Evolutionary conservation across 768 basidiomycete genomes (phyloP).

Genomic region (Pulveroboletus sp.): DNA sequence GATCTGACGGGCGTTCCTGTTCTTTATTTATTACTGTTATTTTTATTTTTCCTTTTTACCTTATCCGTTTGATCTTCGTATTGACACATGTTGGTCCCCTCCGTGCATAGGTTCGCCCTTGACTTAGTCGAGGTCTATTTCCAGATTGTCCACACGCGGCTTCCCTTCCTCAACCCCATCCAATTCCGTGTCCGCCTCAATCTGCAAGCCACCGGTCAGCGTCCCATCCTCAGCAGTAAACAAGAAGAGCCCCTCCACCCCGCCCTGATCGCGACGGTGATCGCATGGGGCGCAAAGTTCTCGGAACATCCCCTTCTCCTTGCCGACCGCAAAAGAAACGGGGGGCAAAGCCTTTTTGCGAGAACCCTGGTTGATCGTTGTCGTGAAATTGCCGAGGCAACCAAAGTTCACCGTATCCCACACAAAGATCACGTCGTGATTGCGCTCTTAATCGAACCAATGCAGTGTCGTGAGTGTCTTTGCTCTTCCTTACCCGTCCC

Average conservation of each 20-base stretch:
- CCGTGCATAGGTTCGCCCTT: conserved; percentile 65
- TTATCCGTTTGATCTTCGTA: conserved; percentile 20
- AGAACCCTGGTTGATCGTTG: conserved; percentile 75
- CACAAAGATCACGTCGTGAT: conserved; percentile 79
- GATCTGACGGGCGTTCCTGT: conserved; percentile 19
- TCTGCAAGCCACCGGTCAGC: conserved; percentile 30
- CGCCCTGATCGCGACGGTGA: conserved; percentile 76
- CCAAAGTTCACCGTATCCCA: conserved; percentile 81
- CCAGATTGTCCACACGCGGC: conserved; percentile 84
- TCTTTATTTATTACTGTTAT: conserved; percentile 9
- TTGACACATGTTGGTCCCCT: conserved; percentile 8
- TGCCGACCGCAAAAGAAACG: conserved; percentile 66
- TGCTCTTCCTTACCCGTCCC: not conserved
- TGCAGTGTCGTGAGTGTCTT: conserved; percentile 76
- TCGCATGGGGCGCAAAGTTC: conserved; percentile 92
- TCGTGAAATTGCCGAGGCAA: conserved; percentile 79
- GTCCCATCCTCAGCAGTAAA: conserved; percentile 16
- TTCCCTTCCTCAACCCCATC: conserved; percentile 80
- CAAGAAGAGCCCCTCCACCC: conserved; percentile 54
- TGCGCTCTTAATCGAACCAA: conserved; percentile 72
- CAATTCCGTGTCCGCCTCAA: conserved; percentile 73
- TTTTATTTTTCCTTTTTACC: conserved; percentile 26
- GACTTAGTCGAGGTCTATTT: conserved; percentile 95
- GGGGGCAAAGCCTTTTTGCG: conserved; percentile 71
- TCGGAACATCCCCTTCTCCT: conserved; percentile 85